Percentiles rank a stretch among this genome's conserved stretches.
phyloP scores from a whole-genome alignment of 2,329 filamentous ascomycete species.

The Neocucurbitaria cava region DNA sequence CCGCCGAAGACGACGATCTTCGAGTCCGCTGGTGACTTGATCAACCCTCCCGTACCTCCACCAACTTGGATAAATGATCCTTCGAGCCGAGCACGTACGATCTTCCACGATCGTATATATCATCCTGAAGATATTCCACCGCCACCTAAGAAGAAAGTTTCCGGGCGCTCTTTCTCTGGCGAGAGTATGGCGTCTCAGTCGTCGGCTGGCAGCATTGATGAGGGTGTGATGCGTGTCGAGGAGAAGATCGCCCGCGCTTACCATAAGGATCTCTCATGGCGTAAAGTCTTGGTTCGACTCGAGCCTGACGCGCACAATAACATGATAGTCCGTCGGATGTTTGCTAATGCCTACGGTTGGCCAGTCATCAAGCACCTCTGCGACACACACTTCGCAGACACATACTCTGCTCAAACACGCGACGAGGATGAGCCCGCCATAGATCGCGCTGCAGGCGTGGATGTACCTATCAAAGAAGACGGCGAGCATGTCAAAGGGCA shows the following conservation, averaged over 20 bases:
- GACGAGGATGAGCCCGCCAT: constrained; percentile 71
- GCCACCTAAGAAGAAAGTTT: constrained; percentile 63
- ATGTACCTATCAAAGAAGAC: constrained; percentile 64
- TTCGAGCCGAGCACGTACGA: constrained; percentile 79
- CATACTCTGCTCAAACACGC: constrained; percentile 67
- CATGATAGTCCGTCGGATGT: constrained; percentile 94
- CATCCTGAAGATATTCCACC: constrained; percentile 91
- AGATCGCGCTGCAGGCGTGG: constrained; percentile 72
- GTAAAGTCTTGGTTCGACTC: constrained; percentile 92
- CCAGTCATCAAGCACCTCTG: constrained; percentile 94
- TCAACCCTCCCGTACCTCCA: constrained; percentile 87
- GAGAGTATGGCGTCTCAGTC: constrained; percentile 39
- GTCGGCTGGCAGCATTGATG: constrained; percentile 43
- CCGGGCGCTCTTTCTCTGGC: constrained; percentile 47
- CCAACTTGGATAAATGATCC: constrained; percentile 85
- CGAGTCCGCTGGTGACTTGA: constrained; percentile 89
- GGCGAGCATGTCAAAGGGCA: constrained; percentile 69
- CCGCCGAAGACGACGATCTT: constrained; percentile 93
- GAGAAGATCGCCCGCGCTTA: constrained; percentile 98
- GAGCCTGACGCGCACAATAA: constrained; percentile 99
- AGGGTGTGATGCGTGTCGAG: constrained; percentile 83
- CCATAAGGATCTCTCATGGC: constrained; percentile 89
- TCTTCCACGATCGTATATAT: constrained; percentile 96
- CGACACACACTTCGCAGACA: constrained; percentile 90
- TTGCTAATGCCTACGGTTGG: constrained; percentile 97